A percentile compares a stretch with the other conserved stretches of the same genome.
phyloP scores from a whole-genome alignment of 192 early-diverging fungal species.

The Backusella liffmaniae region DNA sequence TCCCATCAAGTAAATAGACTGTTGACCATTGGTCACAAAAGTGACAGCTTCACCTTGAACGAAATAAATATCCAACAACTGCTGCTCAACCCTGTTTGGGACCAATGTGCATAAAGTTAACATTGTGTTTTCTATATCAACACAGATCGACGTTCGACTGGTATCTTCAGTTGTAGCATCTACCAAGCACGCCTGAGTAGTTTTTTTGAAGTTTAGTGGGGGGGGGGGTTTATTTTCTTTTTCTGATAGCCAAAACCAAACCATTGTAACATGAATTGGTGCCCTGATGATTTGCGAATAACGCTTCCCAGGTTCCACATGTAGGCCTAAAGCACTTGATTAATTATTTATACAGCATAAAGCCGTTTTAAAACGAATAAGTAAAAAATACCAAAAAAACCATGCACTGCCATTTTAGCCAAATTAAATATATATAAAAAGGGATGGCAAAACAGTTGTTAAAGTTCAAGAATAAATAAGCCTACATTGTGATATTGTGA shows the following conservation, averaged over 20 bases:
- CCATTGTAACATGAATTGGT: constrained; percentile 75
- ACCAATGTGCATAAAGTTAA: constrained; percentile 84
- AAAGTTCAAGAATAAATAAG: no score
- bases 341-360: background rate
- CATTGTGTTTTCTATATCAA: constrained; percentile 65
- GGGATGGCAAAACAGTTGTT: no score
- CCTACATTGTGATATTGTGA: no score
- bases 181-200: constrained; percentile 66
- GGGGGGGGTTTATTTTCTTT: background rate
- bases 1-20: constrained; percentile 64
- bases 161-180: constrained; percentile 39
- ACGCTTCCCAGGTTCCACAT: constrained; percentile 66
- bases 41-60: constrained; percentile 80
- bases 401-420: background rate
- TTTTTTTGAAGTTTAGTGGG: background rate
- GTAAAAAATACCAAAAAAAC: background rate
- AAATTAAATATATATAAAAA: background rate
- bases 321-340: constrained; percentile 44
- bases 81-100: constrained; percentile 74
- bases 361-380: background rate
- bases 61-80: constrained; percentile 61
- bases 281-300: constrained; percentile 75
- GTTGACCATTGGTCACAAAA: constrained; percentile 65
- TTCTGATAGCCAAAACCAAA: constrained; percentile 9
- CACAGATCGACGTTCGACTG: constrained; percentile 60